These are phyloP conservation scores for Aegilops sharonensis DNA, from an alignment of 176 grass and related monocot species.

Conservation along the genomic window DNA sequence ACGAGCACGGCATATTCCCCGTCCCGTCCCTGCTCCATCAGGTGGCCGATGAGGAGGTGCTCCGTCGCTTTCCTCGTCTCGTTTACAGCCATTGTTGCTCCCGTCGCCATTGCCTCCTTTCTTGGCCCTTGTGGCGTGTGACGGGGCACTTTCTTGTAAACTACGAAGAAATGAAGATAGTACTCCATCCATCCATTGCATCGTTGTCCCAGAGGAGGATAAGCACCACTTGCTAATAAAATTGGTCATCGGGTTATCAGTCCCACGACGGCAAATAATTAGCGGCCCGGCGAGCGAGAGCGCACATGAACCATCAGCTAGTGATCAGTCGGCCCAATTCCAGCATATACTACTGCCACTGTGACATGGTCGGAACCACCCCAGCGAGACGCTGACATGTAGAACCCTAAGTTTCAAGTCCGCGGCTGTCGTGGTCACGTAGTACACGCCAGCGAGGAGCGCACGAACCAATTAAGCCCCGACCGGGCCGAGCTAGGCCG, in stretches of 20 bases:
- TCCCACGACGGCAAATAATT: not conserved
- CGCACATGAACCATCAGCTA: not conserved
- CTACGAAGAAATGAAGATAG: not conserved
- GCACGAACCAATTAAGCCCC: not conserved
- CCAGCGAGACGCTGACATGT: not conserved
- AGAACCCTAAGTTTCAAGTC: not conserved
- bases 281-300: not conserved
- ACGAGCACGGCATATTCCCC: not conserved
- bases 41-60: not conserved
- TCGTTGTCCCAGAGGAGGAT: slow-evolving; percentile 12
- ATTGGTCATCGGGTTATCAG: not conserved
- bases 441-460: not conserved
- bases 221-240: slow-evolving; percentile 7
- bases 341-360: not conserved
- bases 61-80: not conserved
- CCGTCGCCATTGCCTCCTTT: not conserved
- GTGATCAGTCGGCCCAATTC: not conserved
- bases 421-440: not conserved
- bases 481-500: not conserved
- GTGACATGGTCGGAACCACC: too few relatives aligned
- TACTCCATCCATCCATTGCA: not conserved
- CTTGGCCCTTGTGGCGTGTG: not conserved
- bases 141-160: not conserved
- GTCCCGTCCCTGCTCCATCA: not conserved
- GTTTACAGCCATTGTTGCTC: not conserved